phyloP scores from a whole-genome alignment of 495 filamentous ascomycete species.

The Hyaloscypha finlandica region DNA sequence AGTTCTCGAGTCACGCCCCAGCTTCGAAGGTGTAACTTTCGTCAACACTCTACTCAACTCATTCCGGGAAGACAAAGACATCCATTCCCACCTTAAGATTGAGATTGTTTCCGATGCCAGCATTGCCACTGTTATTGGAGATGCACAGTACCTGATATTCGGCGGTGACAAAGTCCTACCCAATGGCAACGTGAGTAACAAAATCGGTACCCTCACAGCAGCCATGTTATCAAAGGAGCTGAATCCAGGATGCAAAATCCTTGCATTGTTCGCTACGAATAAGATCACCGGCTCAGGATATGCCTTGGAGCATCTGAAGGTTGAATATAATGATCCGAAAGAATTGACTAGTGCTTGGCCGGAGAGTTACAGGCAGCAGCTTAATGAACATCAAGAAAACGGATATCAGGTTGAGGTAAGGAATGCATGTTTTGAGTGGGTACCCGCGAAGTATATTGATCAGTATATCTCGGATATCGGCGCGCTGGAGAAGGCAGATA shows the following conservation, averaged over 20 bases:
- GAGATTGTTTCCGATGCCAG: constrained; percentile 64
- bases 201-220: constrained; percentile 62
- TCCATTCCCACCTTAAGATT: constrained; percentile 37
- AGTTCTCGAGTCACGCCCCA: constrained; percentile 66
- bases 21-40: constrained; percentile 63
- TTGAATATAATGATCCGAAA: constrained; percentile 33
- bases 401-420: constrained; percentile 42
- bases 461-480: constrained; percentile 58
- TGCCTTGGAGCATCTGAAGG: constrained; percentile 31
- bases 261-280: constrained; percentile 58
- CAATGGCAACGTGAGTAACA: constrained; percentile 63
- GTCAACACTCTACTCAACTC: constrained; percentile 47
- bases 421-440: constrained; percentile 71
- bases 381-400: constrained; percentile 7
- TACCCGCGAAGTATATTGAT: constrained; percentile 53
- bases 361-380: background rate
- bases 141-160: constrained; percentile 56
- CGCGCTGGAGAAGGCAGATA: constrained; percentile 33
- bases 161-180: constrained; percentile 64
- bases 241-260: constrained; percentile 44
- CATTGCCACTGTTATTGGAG: constrained; percentile 49
- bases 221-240: constrained; percentile 51
- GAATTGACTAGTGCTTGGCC: constrained; percentile 54
- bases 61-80: constrained; percentile 30
- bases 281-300: constrained; percentile 55